Percentiles rank a stretch among this genome's conserved stretches.
Conservation (phyloP, 257 asterid genomes). For the Coffea canephora region DNA sequence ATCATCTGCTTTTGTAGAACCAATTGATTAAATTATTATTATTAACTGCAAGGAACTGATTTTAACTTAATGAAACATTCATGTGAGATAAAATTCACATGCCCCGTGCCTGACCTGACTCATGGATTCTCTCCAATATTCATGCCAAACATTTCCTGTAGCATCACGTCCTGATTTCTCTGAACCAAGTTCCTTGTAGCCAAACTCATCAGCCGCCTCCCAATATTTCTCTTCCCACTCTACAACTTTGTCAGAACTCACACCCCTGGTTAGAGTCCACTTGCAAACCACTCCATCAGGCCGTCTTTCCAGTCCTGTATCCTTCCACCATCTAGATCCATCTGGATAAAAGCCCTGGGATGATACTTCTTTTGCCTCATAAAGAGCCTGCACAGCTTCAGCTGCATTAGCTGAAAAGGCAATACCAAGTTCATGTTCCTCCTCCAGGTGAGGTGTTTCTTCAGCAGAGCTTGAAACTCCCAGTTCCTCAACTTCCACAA, state of each 20-base stretch:
- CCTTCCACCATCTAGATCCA: conserved; percentile 97
- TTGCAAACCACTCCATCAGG: conserved; percentile 84
- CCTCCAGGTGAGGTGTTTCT: conserved; percentile 54
- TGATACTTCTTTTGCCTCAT: conserved; percentile 31
- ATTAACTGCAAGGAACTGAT: background rate
- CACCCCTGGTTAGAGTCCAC: conserved; percentile 83
- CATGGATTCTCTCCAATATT: conserved; percentile 90
- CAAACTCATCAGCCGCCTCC: conserved; percentile 95
- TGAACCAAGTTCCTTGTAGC: conserved; percentile 95
- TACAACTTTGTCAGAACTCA: conserved; percentile 61
- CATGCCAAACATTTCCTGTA: conserved; percentile 88
- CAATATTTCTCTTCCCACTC: conserved; percentile 98
- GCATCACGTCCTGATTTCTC: conserved; percentile 98
- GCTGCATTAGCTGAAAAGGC: conserved; percentile 72
- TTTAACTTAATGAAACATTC: background rate
- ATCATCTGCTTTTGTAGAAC: background rate
- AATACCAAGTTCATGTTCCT: conserved; percentile 57
- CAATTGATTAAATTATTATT: no score
- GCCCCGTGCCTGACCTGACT: conserved; percentile 50
- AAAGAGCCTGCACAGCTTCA: conserved; percentile 75
- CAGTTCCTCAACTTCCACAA: conserved; percentile 41
- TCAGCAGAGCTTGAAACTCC: conserved; percentile 31
- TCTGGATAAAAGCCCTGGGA: conserved; percentile 53
- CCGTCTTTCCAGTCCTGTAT: conserved; percentile 73
- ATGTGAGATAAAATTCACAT: conserved; percentile 1